A percentile compares a stretch with the other conserved stretches of the same genome.
phyloP scores from a whole-genome alignment of 441 rosid genomes.

The Gossypium laxum region DNA sequence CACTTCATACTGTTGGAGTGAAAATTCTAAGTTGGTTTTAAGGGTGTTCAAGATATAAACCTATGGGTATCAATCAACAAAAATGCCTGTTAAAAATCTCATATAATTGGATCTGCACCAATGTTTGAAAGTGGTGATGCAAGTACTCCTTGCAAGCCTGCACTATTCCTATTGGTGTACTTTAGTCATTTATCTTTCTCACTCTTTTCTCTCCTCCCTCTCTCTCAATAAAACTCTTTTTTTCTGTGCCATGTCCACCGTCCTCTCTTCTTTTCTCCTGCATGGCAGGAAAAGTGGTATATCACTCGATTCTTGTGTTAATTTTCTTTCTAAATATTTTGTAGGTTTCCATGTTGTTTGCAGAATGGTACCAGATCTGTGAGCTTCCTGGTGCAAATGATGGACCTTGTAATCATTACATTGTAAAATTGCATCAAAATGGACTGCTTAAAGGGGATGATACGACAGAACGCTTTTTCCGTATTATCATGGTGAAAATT shows the following conservation, averaged over 20 bases:
- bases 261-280: not conserved
- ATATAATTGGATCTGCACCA: not conserved
- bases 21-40: not conserved
- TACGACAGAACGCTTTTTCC: conserved; percentile 76
- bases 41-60: not conserved
- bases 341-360: conserved; percentile 69
- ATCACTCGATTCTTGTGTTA: not conserved
- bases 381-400: conserved; percentile 76
- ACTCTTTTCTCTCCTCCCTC: not conserved
- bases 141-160: not conserved
- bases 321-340: conserved; percentile 7
- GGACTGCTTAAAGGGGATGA: conserved; percentile 84
- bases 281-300: not conserved
- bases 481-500: conserved; percentile 51
- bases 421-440: conserved; percentile 64
- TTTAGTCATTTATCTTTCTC: not conserved
- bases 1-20: not conserved
- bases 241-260: not conserved
- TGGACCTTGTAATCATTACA: conserved; percentile 45
- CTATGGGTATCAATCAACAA: not conserved
- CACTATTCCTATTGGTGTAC: not conserved
- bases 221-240: not conserved
- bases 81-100: not conserved
- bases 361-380: conserved; percentile 78
- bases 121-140: not conserved